These are phyloP conservation scores for Coelastrella sp. DNA, from an alignment of 139 green algal species.

Conservation along the genomic window DNA sequence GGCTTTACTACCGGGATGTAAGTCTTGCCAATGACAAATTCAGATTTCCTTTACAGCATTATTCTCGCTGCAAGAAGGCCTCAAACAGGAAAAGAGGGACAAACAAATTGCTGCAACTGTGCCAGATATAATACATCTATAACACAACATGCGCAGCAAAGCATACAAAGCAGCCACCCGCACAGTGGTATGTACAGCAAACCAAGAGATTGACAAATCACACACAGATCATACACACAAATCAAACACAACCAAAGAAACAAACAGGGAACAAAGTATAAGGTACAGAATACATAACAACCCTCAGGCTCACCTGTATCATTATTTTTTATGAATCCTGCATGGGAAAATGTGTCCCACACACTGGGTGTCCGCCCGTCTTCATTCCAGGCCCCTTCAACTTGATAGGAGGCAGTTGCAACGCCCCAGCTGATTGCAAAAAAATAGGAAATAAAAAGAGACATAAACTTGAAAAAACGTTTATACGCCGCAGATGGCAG, in stretches of 20 bases:
- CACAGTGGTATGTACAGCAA: not conserved
- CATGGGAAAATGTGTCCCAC: conserved; percentile 61
- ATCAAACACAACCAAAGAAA: not conserved
- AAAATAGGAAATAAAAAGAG: too few relatives aligned
- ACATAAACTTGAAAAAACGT: too few relatives aligned
- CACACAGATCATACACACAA: not conserved
- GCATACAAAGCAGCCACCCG: not conserved
- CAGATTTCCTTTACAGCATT: too few relatives aligned
- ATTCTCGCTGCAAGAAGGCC: too few relatives aligned
- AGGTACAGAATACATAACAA: not conserved
- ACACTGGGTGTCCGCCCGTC: conserved; percentile 49
- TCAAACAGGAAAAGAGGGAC: too few relatives aligned
- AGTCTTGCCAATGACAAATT: too few relatives aligned
- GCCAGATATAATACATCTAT: not conserved
- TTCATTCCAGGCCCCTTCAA: conserved; percentile 46
- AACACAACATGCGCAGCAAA: not conserved
- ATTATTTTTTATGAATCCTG: conserved; percentile 43
- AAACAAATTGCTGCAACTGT: not conserved
- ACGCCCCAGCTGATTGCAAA: too few relatives aligned
- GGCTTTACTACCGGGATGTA: too few relatives aligned
- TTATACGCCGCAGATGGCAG: too few relatives aligned
- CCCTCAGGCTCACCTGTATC: conserved; percentile 35
- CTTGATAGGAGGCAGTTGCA: not conserved
- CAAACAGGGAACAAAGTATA: not conserved
- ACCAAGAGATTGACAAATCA: not conserved